Conservation (phyloP, 495 filamentous ascomycete genomes). For the Neurospora intermedia region DNA sequence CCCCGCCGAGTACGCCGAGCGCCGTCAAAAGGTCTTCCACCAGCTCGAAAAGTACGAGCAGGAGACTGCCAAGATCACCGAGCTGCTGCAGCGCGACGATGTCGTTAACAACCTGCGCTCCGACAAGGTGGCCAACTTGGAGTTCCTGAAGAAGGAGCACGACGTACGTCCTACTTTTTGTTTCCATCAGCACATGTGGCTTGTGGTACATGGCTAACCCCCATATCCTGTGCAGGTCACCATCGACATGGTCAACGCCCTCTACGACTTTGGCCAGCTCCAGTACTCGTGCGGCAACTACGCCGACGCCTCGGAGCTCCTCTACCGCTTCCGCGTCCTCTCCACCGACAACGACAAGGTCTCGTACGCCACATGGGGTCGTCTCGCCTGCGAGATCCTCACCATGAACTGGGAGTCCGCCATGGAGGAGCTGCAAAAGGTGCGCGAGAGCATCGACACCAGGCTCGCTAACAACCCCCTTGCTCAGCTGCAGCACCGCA, state of each 20-base stretch:
- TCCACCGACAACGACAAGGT: constrained; percentile 98
- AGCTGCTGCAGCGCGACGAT: constrained; percentile 72
- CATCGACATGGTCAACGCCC: constrained; percentile 82
- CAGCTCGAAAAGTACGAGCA: constrained; percentile 70
- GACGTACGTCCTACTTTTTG: constrained; percentile 13
- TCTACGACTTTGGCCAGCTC: constrained; percentile 90
- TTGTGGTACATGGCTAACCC: not conserved
- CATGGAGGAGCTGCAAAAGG: constrained; percentile 91
- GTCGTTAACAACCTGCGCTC: constrained; percentile 79
- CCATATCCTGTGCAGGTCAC: constrained; percentile 50
- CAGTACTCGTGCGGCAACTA: constrained; percentile 96
- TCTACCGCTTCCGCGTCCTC: constrained; percentile 94
- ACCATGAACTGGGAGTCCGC: constrained; percentile 86
- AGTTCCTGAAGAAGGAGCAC: constrained; percentile 89
- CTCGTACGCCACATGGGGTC: constrained; percentile 88
- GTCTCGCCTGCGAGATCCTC: constrained; percentile 87
- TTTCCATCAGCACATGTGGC: not conserved
- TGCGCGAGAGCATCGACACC: constrained; percentile 85
- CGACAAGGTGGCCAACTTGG: constrained; percentile 96
- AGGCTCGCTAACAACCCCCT: constrained; percentile 92
- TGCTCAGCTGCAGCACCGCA: constrained; percentile 86
- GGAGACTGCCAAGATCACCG: constrained; percentile 74
- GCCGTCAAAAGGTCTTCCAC: constrained; percentile 78
- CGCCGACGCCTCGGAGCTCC: constrained; percentile 68
- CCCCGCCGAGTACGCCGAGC: constrained; percentile 75